A percentile compares a stretch with the other conserved stretches of the same genome.
Evolutionary conservation across 768 basidiomycete genomes (phyloP).

Genomic region (Lenzites betulinus): DNA sequence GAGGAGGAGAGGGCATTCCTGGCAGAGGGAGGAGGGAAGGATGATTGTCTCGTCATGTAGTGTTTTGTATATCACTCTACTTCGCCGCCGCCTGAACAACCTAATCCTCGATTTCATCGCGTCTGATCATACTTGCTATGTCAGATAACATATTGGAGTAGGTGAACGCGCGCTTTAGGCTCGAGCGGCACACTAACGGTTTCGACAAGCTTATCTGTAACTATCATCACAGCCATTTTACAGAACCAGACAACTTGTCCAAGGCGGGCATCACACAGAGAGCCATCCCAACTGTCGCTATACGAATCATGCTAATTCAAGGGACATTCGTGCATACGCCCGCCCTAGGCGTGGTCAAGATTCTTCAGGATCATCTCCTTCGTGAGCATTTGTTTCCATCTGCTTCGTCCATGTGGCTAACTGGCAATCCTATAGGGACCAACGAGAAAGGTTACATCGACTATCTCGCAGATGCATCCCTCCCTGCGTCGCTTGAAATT

Average conservation of each 20-base stretch:
- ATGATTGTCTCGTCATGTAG: conserved; percentile 48
- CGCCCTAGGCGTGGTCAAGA: conserved; percentile 50
- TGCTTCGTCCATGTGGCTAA: not conserved
- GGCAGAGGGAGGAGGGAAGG: conserved; percentile 50
- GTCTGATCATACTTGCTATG: no score
- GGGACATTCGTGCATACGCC: conserved; percentile 65
- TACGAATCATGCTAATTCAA: conserved; percentile 34
- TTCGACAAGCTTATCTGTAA: no score
- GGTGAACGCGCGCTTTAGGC: no score
- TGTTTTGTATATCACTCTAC: not conserved
- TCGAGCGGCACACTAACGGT: no score
- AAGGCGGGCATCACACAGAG: no score
- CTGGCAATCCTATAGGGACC: conserved; percentile 35
- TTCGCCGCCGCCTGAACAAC: no score
- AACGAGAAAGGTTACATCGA: conserved; percentile 50
- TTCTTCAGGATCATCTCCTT: conserved; percentile 59
- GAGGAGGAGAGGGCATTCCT: conserved; percentile 66
- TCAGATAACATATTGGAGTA: no score
- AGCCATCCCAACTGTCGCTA: no score
- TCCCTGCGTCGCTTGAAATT: conserved; percentile 38
- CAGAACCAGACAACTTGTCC: no score
- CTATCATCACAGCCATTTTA: no score
- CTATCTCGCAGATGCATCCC: conserved; percentile 45
- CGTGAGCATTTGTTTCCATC: conserved; percentile 34
- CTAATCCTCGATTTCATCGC: no score